These are phyloP conservation scores for Ochetophila trinervis DNA, from an alignment of 306 rosid genomes.

Conservation along the genomic window DNA sequence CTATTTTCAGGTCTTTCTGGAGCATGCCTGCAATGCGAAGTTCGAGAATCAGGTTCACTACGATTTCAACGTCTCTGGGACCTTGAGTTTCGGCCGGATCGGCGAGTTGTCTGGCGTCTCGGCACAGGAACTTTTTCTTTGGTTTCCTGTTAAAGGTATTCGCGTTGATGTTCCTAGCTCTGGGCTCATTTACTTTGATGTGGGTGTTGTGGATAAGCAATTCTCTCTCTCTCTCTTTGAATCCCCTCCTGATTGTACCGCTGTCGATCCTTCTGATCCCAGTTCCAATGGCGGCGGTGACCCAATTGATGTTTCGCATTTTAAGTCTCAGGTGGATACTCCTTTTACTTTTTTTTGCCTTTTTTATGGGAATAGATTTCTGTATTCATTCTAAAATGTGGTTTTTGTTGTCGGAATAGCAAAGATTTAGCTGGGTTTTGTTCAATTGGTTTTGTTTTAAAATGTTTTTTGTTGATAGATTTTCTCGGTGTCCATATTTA, in stretches of 20 bases:
- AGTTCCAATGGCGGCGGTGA: not conserved
- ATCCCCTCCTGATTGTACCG: slow-evolving; percentile 64
- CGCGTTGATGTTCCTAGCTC: slow-evolving; percentile 71
- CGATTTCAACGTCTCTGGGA: slow-evolving; percentile 63
- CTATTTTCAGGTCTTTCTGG: slow-evolving; percentile 49
- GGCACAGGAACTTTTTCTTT: slow-evolving; percentile 81
- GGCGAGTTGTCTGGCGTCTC: slow-evolving; percentile 62
- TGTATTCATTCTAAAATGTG: not conserved
- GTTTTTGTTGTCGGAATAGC: not conserved
- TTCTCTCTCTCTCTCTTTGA: slow-evolving; percentile 77
- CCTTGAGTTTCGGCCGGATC: slow-evolving; percentile 54
- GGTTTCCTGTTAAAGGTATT: slow-evolving; percentile 86
- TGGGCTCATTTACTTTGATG: slow-evolving; percentile 77
- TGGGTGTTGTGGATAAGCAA: slow-evolving; percentile 89
- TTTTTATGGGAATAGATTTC: not conserved
- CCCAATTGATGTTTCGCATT: not conserved
- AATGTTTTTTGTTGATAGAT: not conserved
- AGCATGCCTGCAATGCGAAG: slow-evolving; percentile 73
- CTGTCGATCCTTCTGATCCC: slow-evolving; percentile 36
- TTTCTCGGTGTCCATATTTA: not conserved
- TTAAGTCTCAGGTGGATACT: slow-evolving; percentile 18
- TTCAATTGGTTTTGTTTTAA: not conserved
- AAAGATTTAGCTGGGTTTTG: too few relatives aligned
- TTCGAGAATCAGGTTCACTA: slow-evolving; percentile 86
- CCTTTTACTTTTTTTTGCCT: not conserved